Base-by-base conservation (phyloP, 2,329 filamentous ascomycete species). In the Huntiella bhutanensis region DNA sequence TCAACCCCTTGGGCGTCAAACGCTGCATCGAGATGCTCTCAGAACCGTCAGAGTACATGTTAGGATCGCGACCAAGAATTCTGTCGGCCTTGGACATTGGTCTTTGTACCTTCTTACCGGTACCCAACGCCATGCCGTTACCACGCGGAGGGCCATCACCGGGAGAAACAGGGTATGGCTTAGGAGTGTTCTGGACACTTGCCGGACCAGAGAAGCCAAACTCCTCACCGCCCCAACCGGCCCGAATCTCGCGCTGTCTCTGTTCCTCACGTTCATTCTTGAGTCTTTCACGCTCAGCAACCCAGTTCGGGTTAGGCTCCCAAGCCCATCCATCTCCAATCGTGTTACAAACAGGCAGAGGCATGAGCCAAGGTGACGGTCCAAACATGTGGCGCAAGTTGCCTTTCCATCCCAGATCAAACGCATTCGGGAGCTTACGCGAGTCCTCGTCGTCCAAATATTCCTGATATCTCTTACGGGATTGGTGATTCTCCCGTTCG, bases 271-370 rank as follows among this genome's bases (percentile, higher is more conserved):
- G 64, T 50, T 79, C 73, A 7, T 56, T 53, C 4, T 65, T 63
- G n/a, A 86, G 67, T 15, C 65, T 65, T 4, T 85, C 77, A 38
- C 78, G 69, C 3, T 79, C 81, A 33, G 78, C 75, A 2, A 82
- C 52, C 82, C 91, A 98, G 53, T 74, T 75, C 1, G 74, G 70
- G 56, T 77, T 92, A 1, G 87, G 73, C 55, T 95, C 86, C 91
- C 91, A 98, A 39, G 69, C 71, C 88, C 88, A 98, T 16, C 91
- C 91, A 59, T 98, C 84, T 33, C 88, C 88, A 0, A 76, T 82
- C 2, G 86, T 93, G 56, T 82, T 96, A 60, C 73, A 76, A 40
- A 96, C 65, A 0, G 91, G 91, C 1, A 96, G 51, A 22, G 69
- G 64, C 88, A 91, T 96, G 6, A 91, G 66, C 19, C 73, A 61